Evolutionary conservation across 441 rosid species (phyloP).

Genomic region (Populus hybrid): DNA sequence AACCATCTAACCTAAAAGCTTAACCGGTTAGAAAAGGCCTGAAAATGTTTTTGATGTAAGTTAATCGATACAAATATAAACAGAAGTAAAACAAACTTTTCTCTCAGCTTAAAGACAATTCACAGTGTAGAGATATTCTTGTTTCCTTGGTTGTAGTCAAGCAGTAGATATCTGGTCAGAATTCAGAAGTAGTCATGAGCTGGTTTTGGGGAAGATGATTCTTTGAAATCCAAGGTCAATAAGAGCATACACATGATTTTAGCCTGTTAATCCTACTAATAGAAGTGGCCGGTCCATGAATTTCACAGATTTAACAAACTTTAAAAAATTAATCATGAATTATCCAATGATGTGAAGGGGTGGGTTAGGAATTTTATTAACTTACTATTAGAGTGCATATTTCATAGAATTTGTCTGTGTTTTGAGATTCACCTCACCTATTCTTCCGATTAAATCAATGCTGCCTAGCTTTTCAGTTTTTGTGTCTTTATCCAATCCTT

Average conservation of each 20-base stretch:
- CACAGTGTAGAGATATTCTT: neutral
- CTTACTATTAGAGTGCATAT: neutral
- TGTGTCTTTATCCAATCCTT: neutral
- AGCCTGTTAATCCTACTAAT: neutral
- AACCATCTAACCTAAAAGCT: neutral
- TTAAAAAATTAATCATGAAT: neutral
- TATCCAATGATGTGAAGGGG: neutral
- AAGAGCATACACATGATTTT: neutral
- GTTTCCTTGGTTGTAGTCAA: neutral
- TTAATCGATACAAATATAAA: too few relatives aligned
- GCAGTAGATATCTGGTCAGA: neutral
- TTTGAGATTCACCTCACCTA: neutral
- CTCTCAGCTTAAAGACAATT: neutral
- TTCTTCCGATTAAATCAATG: neutral
- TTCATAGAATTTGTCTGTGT: neutral
- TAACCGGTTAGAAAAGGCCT: neutral
- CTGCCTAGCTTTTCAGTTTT: neutral
- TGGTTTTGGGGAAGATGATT: neutral
- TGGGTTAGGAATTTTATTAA: neutral
- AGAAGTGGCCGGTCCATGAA: neutral
- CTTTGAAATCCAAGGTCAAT: neutral
- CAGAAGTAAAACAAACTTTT: neutral
- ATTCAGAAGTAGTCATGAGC: neutral
- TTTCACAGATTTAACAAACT: neutral
- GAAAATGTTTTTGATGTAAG: neutral